Base-by-base conservation (phyloP, 129 eudicot species). In the Glebionis coronaria region DNA sequence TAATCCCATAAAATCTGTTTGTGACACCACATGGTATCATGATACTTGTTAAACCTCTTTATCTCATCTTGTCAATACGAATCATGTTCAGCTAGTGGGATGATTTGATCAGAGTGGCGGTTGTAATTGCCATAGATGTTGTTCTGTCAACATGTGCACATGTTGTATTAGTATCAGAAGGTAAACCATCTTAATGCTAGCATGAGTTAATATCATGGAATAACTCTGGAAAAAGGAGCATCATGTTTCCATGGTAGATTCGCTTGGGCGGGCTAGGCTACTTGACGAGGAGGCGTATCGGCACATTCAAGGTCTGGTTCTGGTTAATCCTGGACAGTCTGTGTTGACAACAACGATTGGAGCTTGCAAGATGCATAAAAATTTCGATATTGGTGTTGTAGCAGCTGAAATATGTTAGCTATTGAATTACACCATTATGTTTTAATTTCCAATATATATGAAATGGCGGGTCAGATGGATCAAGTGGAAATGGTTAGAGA, bases 231-330 rank as follows among this genome's bases (percentile, higher is more conserved):
- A 15, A 57, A 57, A 63, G 54, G 94, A 86, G 51, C 94, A 86
- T 55, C 88, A 86, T 72, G 94, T 86, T 47, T 79, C 82, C 58
- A 83, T 86, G 94, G 86, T 86, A 28, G 88, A 86, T 57, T 78
- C 83, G 84, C 70, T 83, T 4, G 88, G 89, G 14, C 85, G 89
- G 42, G 84, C 84, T 40, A 89, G 89, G 38, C 69, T 75, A 20
- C 71, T 86, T 52, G 42, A 66, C 27, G 80, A 45, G 68, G 78
- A 65, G 63, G 65, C 52, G 73, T 63, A n/a, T n/a, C n/a, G n/a
- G n/a, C n/a, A n/a, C n/a, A n/a, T n/a, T n/a, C n/a, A n/a, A n/a
- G n/a, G n/a, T 15, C 63, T 81, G 65, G 67, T 78, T 9, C 23
- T 20, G 67, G 28, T 67, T 15, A 53, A 62, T 16, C 81, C 79